phyloP scores from a whole-genome alignment of 306 rosid species.

The Corylus heterophylla region DNA sequence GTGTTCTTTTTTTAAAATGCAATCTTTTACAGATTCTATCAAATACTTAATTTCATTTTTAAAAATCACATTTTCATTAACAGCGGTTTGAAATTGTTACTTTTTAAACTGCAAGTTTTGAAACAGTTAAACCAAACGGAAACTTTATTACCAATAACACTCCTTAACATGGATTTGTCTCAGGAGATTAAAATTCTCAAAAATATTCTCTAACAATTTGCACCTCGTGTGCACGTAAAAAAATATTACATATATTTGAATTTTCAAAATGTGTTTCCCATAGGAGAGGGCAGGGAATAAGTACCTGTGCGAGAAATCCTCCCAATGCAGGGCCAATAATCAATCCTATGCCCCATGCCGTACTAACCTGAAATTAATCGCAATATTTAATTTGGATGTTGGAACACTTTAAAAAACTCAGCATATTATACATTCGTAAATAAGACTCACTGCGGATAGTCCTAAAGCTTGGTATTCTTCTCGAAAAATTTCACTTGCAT shows the following conservation, averaged over 20 bases:
- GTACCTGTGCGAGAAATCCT: constrained; percentile 88
- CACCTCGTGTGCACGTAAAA: neutral
- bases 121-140: no score
- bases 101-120: no score
- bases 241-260: neutral
- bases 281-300: constrained; percentile 7
- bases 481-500: constrained; percentile 63
- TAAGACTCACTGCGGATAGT: constrained; percentile 66
- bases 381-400: constrained; percentile 11
- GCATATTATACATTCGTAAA: neutral
- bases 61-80: no score
- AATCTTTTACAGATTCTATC: no score
- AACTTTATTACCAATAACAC: no score
- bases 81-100: no score
- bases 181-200: no score
- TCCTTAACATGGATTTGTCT: no score
- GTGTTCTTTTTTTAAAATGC: no score
- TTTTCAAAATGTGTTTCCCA: constrained; percentile 1
- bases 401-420: neutral
- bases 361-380: constrained; percentile 58
- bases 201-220: neutral
- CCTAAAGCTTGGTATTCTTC: constrained; percentile 83
- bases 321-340: constrained; percentile 91
- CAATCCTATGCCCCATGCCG: constrained; percentile 78
- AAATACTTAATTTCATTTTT: no score